Base-by-base conservation (phyloP, 306 rosid genomes). In the Cucumis sativus region DNA sequence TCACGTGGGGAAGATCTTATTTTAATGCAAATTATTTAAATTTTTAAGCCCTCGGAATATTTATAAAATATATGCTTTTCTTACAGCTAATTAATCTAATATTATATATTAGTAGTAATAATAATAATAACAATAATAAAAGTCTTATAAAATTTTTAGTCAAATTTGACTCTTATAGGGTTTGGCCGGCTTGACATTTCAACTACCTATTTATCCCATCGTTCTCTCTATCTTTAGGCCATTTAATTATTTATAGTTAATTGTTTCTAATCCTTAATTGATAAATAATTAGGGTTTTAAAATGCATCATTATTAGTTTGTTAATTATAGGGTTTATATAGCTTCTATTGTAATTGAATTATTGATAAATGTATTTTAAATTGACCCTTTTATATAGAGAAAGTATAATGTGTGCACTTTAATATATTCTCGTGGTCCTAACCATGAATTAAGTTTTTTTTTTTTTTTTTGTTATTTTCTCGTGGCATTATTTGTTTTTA, bases 151-250 rank as follows among this genome's bases (percentile, higher is more conserved):
- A 5, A 10, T 16, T 65, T 65, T 37, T 37, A 66, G 55, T 68
- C 74, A 68, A 68, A 41, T 68, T 68, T 68, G 55, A 21, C 55
- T 63, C 69, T 30, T 64, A 58, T 58, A 66, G 72, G 72, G 72
- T 66, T 66, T 66, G 72, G 72, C 72, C 51, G 51, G 52, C 72
- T 66, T n/a, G 72, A 66, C 51, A 66, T 66, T 66, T 66, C 72
- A 66, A 66, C 72, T 66, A 66, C 72, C 16, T 2, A 18, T 39
- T 63, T 63, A 63, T 63, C 41, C 5, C 4, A 23, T 10, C 66
- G 9, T 6, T 25, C 39, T 58, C 33, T 3, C 16, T 20, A 58
- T 21, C 16, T 21, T 47, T 58, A 58, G 33, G 33, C 63, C 63
- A 58, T 10, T 18, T 58, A 58, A 58, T 58, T 58, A 60, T 28